Percentiles rank a stretch among this genome's conserved stretches.
These are phyloP conservation scores for Exophiala oligosperma DNA, from an alignment of 2,329 filamentous ascomycete species.

Conservation along the genomic window DNA sequence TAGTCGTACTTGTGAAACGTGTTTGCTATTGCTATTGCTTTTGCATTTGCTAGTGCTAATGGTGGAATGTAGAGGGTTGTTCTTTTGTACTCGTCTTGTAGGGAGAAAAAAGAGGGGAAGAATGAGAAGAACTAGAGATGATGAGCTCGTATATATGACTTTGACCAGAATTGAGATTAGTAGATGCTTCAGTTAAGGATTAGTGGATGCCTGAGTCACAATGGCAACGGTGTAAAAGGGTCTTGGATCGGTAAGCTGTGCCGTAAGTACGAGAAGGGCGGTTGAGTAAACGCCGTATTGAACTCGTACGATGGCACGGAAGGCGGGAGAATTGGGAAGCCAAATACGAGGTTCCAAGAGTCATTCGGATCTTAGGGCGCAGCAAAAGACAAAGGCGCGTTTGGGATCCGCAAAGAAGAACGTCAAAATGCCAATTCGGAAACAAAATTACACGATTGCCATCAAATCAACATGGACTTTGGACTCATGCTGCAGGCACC, in stretches of 20 bases:
- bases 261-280: neutral
- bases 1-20: too few species aligned
- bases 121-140: constrained; percentile 1
- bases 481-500: constrained; percentile 16
- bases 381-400: neutral
- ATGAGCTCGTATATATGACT: constrained; percentile 15
- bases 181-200: neutral
- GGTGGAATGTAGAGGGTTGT: too few species aligned
- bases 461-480: constrained; percentile 16
- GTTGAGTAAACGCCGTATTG: constrained; percentile 11
- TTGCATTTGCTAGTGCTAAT: too few species aligned
- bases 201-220: constrained; percentile 24
- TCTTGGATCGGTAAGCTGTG: constrained; percentile 13
- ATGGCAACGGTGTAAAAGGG: neutral
- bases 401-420: too few species aligned
- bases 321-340: too few species aligned
- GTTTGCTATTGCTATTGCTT: too few species aligned
- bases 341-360: too few species aligned
- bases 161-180: too few species aligned
- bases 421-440: neutral
- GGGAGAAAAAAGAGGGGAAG: neutral
- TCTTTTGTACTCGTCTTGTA: too few species aligned
- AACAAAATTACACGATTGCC: neutral
- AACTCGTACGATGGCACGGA: neutral
- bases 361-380: constrained; percentile 6